Evolutionary conservation across 108 stramenopile species (phyloP), one percentile per base, ranked within the genome.

Genomic region (Discostella stelligeroides): DNA sequence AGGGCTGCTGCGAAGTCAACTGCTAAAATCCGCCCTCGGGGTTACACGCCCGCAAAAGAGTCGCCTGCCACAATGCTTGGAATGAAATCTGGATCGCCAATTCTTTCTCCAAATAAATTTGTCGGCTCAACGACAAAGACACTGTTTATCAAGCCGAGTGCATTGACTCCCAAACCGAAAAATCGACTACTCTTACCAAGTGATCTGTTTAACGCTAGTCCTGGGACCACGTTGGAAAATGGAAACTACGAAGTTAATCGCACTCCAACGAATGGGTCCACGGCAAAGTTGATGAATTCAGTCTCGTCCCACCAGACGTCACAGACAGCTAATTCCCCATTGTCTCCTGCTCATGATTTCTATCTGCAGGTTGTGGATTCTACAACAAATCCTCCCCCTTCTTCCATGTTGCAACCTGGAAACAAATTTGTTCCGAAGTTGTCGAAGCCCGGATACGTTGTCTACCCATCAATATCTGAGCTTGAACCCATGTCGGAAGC

Each of bases 371-470:
- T 89, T 34, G 73, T 87, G 9, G 71, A 77, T 72, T 12, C 27
- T 21, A 28, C 60, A 39, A 54, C 9, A 1, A 48, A 38, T 60
- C 73, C 74, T 18, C 48, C 40, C 42, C 45, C 61, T 63, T 34
- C 41, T 24, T 70, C 73, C 1, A 59, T 58, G 25, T n/a, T 46
- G 8, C 34, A 23, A 20, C 37, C 57, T 30, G 45, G 28, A 12
- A 82, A 57, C 18, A n/a, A 46, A 11, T 56, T 76, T 61, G 77
- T 84, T 14, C 97, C 97, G 15, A 83, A 49, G 46, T 81, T 98
- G 45, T 88, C 88, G 12, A 93, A 91, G 56, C 46, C 68, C 34
- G 96, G 95, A 13, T 98, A 97, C 79, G 48, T n/a, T 24, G 83
- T 88, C n/a, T 81, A 60, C 42, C 97, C 97, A 40, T 63, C 90